Percentiles rank a stretch among this genome's conserved stretches.
Evolutionary conservation across 2,329 filamentous ascomycete genomes (phyloP).

Genomic region (Sarocladium kiliense): DNA sequence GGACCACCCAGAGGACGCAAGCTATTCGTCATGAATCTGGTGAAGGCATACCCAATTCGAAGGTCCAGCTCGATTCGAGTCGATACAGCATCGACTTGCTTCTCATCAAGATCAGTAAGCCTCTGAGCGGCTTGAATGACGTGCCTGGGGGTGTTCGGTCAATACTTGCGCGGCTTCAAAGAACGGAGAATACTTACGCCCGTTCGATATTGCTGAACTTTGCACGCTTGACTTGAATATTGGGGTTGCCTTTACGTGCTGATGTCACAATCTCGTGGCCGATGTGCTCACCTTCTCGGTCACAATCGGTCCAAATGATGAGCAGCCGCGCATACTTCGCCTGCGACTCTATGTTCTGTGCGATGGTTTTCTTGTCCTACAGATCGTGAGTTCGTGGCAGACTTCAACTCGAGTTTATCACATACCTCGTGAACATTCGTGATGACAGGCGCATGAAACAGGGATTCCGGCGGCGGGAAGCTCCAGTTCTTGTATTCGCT

Average conservation of each 20-base stretch:
- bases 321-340: conserved; percentile 68
- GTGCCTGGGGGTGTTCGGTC: conserved; percentile 50
- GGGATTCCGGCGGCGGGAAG: conserved; percentile 67
- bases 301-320: conserved; percentile 98
- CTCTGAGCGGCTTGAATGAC: conserved; percentile 77
- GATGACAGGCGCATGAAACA: conserved; percentile 78
- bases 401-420: neutral
- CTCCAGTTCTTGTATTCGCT: conserved; percentile 72
- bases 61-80: conserved; percentile 90
- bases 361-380: conserved; percentile 74
- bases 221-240: conserved; percentile 77
- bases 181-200: conserved; percentile 50
- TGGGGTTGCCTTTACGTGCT: conserved; percentile 66
- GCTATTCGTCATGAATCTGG: conserved; percentile 75
- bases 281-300: conserved; percentile 95
- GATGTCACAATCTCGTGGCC: conserved; percentile 84
- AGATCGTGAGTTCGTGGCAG: neutral
- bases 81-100: conserved; percentile 79
- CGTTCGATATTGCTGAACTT: conserved; percentile 94
- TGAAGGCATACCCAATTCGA: conserved; percentile 88
- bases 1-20: conserved; percentile 68
- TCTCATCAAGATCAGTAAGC: conserved; percentile 74
- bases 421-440: conserved; percentile 62
- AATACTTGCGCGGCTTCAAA: neutral
- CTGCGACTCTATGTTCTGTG: conserved; percentile 77